Evolutionary conservation across 495 filamentous ascomycete species (phyloP).

Genomic region (Aspergillus nanangensis): DNA sequence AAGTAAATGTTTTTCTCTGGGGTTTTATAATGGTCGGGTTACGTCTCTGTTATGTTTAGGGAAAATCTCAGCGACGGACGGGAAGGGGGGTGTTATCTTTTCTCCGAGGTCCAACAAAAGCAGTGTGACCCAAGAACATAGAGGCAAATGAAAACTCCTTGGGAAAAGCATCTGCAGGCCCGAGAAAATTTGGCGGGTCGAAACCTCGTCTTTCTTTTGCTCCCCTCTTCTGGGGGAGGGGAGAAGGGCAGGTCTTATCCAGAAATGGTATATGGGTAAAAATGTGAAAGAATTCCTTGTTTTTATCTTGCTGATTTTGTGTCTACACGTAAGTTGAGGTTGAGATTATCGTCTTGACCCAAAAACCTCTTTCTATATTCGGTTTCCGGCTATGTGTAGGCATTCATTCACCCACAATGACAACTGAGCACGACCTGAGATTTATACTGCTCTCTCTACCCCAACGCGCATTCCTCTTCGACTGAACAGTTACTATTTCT

Average conservation of each 20-base stretch:
- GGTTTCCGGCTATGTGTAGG: too few species aligned
- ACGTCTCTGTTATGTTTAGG: constrained; percentile 25
- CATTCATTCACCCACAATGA: too few species aligned
- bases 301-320: constrained; percentile 1
- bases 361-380: background rate
- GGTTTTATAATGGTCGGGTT: constrained; percentile 36
- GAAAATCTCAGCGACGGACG: constrained; percentile 24
- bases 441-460: too few species aligned
- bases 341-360: too few species aligned
- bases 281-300: constrained; percentile 9
- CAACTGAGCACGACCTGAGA: too few species aligned
- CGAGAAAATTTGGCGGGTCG: constrained; percentile 2
- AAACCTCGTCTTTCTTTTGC: background rate
- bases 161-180: constrained; percentile 2
- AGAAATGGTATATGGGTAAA: constrained; percentile 5
- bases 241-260: constrained; percentile 1
- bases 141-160: background rate
- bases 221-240: background rate
- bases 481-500: too few species aligned
- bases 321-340: too few species aligned
- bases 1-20: constrained; percentile 59
- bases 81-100: constrained; percentile 12
- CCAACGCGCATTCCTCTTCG: too few species aligned
- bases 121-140: constrained; percentile 8
- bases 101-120: constrained; percentile 3